phyloP scores from a whole-genome alignment of 2,329 filamentous ascomycete species.

The Colletotrichum limetticola region DNA sequence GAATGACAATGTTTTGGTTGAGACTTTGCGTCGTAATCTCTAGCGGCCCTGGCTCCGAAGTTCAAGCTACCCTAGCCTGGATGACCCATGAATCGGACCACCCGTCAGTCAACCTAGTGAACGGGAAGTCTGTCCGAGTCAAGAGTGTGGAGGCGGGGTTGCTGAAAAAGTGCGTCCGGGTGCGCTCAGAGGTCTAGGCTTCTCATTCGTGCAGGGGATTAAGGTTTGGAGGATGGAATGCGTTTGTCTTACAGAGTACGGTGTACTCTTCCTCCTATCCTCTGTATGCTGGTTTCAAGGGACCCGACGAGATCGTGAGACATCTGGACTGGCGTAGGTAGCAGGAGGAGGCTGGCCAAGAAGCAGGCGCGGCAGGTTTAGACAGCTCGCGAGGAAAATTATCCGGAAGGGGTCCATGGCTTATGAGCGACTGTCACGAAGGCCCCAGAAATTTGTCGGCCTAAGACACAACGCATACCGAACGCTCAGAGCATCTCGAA shows the following conservation, averaged over 20 bases:
- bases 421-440: background rate
- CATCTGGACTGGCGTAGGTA: background rate
- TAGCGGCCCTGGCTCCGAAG: background rate
- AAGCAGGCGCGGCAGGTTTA: background rate
- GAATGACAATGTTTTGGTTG: background rate
- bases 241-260: background rate
- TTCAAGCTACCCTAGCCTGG: background rate
- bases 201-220: background rate
- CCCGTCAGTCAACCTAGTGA: background rate
- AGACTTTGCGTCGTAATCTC: constrained; percentile 12
- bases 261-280: too few relatives aligned
- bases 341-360: background rate
- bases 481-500: constrained; percentile 2
- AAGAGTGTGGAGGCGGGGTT: constrained; percentile 9
- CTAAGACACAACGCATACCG: constrained; percentile 10
- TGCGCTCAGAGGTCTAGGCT: background rate
- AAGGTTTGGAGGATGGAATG: background rate
- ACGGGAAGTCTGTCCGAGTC: constrained; percentile 7
- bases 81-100: background rate
- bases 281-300: background rate
- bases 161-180: background rate
- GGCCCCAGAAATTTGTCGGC: background rate
- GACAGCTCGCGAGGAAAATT: background rate
- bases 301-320: background rate
- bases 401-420: background rate